Base-by-base conservation (phyloP, 2,329 filamentous ascomycete genomes). In the Clonostachys byssicola region DNA sequence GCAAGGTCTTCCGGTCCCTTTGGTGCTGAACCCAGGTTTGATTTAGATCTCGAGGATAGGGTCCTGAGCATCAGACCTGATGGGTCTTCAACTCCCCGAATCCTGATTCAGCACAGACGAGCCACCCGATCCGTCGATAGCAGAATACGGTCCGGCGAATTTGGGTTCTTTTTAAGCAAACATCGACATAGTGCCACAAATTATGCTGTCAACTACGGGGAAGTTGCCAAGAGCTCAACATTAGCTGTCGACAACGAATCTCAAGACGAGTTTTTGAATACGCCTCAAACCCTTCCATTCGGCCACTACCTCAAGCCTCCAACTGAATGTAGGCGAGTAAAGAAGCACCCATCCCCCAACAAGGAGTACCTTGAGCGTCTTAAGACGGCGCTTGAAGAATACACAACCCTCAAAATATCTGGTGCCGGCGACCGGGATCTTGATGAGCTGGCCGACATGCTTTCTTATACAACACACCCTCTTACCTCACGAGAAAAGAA, bases 341-440 rank as follows among this genome's bases (percentile, higher is more conserved):
- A 74, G 59, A 74, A 73, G 47, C 70, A 74, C 38, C 71, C 71
- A 6, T 73, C 71, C 3, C 71, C 71, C 3, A 71, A 65, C 56
- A 72, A 72, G 48, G 57, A 60, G 33, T 64, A 62, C 10, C 55
- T 74, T 18, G 62, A 71, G 43, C 55, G 63, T n/a, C 55, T 73
- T 20, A 64, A 67, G 43, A 48, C 51, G 34, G 65, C 63, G 2
- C 61, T 73, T 16, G 60, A 59, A 45, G 55, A 58, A 17, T 69
- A 68, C 44, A 53, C 54, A 10, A 49, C 52, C 20, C 47, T 60
- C 5, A 54, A 55, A 33, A 48, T 51, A 13, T 39, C 50, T 20
- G 52, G 50, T 4, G 45, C 47, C 12, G 40, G 17, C 6, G 36
- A 53, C 3, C 49, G 56, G 12, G 57, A 62, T 23, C 43, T 52